Evolutionary conservation across 306 rosid species (phyloP).

Genomic region (Cicer yamashitae): DNA sequence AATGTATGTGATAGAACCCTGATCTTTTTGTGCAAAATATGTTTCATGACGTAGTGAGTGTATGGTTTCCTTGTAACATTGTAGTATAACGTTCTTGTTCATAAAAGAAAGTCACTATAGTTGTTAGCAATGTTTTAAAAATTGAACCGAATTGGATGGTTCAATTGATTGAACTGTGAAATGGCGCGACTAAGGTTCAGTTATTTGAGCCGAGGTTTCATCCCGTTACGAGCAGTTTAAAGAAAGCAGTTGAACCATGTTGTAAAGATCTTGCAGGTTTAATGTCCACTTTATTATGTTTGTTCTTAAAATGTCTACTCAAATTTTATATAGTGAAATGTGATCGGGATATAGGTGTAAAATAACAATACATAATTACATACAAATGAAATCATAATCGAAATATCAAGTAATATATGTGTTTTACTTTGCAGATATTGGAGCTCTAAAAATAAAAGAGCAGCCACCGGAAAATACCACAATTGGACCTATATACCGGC

Average conservation of each 20-base stretch:
- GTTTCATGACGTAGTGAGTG: neutral
- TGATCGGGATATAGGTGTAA: neutral
- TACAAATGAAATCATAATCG: neutral
- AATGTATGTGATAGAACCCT: neutral
- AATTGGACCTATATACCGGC: slow-evolving; percentile 54
- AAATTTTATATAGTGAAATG: neutral
- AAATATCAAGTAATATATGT: neutral
- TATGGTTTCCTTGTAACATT: neutral
- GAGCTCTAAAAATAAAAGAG: neutral
- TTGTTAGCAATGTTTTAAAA: too few species aligned
- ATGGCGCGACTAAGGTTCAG: too few species aligned
- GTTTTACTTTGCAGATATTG: slow-evolving; percentile 16
- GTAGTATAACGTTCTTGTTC: neutral
- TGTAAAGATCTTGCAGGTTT: too few species aligned
- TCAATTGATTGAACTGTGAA: too few species aligned
- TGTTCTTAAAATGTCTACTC: neutral
- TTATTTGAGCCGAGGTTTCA: too few species aligned
- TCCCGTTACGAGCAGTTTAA: too few species aligned
- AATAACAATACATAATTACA: neutral
- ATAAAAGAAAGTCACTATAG: neutral
- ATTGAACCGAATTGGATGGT: too few species aligned
- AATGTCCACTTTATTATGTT: neutral
- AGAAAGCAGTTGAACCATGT: too few species aligned
- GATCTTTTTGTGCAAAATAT: neutral
- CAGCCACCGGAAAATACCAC: neutral